Conservation (phyloP, 2,329 filamentous ascomycete species). For the Beauveria pseudobassiana region DNA sequence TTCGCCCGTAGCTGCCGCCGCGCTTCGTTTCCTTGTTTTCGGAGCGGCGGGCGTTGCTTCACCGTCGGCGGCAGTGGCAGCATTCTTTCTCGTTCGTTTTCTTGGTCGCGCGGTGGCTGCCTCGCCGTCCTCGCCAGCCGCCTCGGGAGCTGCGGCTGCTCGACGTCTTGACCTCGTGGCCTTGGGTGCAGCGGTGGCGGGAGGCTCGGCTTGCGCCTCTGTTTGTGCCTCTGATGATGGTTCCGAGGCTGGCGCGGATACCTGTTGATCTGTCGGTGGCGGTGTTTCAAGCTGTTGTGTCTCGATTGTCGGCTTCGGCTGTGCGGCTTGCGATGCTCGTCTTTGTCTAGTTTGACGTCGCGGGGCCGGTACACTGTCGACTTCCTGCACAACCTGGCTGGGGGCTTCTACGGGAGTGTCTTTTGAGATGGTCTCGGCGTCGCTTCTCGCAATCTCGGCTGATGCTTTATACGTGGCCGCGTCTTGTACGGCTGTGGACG, state of each 20-base stretch:
- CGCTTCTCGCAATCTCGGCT: neutral
- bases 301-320: neutral
- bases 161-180: neutral
- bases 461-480: neutral
- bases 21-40: slow-evolving; percentile 5
- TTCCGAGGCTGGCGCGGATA: neutral
- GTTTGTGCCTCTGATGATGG: neutral
- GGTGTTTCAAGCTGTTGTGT: neutral
- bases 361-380: neutral
- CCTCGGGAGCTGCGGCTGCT: neutral
- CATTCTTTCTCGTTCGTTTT: slow-evolving; percentile 9
- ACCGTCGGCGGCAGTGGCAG: neutral
- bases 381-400: neutral
- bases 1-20: slow-evolving; percentile 7
- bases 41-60: neutral
- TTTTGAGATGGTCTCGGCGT: neutral
- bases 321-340: slow-evolving; percentile 6
- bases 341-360: slow-evolving; percentile 6
- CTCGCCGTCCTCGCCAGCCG: neutral
- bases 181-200: neutral
- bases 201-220: neutral
- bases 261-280: neutral
- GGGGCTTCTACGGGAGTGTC: neutral
- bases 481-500: neutral
- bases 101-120: neutral